phyloP scores from a whole-genome alignment of 306 rosid species.

The Medicago arabica region DNA sequence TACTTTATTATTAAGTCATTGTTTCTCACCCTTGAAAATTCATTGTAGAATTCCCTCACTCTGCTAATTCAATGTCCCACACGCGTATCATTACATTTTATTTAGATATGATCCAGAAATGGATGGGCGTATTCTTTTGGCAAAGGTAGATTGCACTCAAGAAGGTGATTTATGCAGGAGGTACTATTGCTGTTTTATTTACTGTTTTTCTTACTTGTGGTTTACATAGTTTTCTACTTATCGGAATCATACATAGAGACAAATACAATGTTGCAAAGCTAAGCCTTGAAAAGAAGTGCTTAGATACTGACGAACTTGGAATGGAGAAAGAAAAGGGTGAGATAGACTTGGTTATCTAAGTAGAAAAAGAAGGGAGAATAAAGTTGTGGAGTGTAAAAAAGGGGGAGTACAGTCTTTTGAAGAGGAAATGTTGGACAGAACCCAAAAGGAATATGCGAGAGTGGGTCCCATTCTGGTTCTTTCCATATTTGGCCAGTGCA shows the following conservation, averaged over 20 bases:
- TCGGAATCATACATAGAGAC: conserved; percentile 33
- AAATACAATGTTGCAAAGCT: conserved; percentile 19
- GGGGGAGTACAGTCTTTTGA: conserved; percentile 1
- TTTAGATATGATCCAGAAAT: conserved; percentile 89
- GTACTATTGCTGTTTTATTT: conserved; percentile 52
- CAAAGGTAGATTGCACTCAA: conserved; percentile 84
- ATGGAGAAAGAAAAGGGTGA: conserved; percentile 17
- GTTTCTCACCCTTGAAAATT: conserved; percentile 42
- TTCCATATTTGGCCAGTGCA: conserved; percentile 1
- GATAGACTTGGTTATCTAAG: conserved; percentile 10
- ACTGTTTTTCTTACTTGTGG: conserved; percentile 11
- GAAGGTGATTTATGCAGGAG: conserved; percentile 85
- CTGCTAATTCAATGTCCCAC: conserved; percentile 33
- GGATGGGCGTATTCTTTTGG: conserved; percentile 89
- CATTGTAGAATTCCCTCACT: conserved; percentile 28
- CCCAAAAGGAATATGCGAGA: conserved; percentile 1
- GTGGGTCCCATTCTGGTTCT: conserved; percentile 32
- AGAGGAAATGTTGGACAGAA: conserved; percentile 20
- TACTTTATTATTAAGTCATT: conserved; percentile 43
- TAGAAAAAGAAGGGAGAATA: conserved; percentile 15
- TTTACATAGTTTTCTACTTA: conserved; percentile 7
- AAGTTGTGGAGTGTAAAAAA: conserved; percentile 11
- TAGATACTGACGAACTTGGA: conserved; percentile 7
- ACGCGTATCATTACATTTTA: conserved; percentile 36
- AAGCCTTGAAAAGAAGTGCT: conserved; percentile 8